Conservation (phyloP, 2,329 filamentous ascomycete genomes). For the Trichoderma koningii region DNA sequence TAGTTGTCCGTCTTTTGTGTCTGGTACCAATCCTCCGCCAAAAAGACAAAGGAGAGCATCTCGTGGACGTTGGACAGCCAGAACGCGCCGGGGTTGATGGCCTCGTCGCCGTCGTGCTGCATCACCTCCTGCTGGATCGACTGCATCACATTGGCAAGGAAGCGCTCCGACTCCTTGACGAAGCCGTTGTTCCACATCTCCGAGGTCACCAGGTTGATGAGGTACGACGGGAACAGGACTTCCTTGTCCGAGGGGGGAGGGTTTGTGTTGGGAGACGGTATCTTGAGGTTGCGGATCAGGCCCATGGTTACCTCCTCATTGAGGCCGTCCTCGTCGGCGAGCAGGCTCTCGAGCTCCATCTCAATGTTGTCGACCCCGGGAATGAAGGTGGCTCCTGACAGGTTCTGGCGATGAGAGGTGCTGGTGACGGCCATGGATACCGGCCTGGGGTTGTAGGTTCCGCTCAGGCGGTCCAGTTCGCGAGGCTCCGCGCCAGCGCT, state of each 20-base stretch:
- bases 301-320: constrained; percentile 98
- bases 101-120: constrained; percentile 96
- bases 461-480: constrained; percentile 86
- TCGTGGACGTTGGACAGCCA: constrained; percentile 99
- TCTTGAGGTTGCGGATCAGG: constrained; percentile 94
- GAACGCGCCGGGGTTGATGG: constrained; percentile 95
- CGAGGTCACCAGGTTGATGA: constrained; percentile 98
- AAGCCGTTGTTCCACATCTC: constrained; percentile 99
- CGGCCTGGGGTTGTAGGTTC: constrained; percentile 88
- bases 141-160: constrained; percentile 99
- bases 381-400: constrained; percentile 75
- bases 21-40: constrained; percentile 99
- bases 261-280: constrained; percentile 81
- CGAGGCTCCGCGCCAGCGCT: constrained; percentile 86
- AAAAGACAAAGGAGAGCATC: constrained; percentile 99
- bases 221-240: constrained; percentile 95
- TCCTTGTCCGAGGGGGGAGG: constrained; percentile 97
- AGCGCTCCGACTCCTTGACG: constrained; percentile 98
- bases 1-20: constrained; percentile 99
- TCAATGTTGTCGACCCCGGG: constrained; percentile 88
- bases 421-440: constrained; percentile 89
- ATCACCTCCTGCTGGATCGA: constrained; percentile 99
- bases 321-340: constrained; percentile 91
- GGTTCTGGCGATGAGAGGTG: constrained; percentile 66
- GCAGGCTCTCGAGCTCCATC: constrained; percentile 87